Percentiles rank a stretch among this genome's conserved stretches.
Conservation (phyloP, 73 alveolate genomes). For the Tetrahymena borealis region DNA sequence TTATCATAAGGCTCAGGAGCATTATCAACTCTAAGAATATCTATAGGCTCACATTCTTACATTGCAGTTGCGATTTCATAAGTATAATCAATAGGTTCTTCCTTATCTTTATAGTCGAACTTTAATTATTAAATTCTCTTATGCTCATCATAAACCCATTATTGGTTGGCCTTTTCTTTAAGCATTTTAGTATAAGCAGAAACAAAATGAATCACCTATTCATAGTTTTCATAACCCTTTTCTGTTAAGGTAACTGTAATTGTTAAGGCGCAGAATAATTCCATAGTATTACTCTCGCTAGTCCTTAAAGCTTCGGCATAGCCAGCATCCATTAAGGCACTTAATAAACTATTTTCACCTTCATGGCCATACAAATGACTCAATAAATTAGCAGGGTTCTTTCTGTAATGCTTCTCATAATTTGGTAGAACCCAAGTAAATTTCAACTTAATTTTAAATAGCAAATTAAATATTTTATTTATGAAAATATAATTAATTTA, state of each 20-base stretch:
- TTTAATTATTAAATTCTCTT: constrained; percentile 32
- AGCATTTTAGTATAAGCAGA: constrained; percentile 54
- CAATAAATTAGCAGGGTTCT: constrained; percentile 70
- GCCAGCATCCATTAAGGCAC: constrained; percentile 70
- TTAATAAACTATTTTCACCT: constrained; percentile 77
- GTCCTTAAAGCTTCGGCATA: constrained; percentile 60
- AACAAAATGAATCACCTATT: constrained; percentile 51
- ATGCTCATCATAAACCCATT: constrained; percentile 62
- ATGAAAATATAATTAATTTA: neutral
- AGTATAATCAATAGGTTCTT: constrained; percentile 48
- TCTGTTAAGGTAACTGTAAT: constrained; percentile 77
- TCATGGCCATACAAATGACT: constrained; percentile 92
- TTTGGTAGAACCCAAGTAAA: neutral
- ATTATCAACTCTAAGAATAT: constrained; percentile 53
- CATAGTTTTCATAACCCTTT: constrained; percentile 72
- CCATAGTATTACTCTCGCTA: constrained; percentile 20
- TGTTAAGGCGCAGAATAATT: constrained; percentile 41
- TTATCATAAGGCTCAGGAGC: constrained; percentile 61
- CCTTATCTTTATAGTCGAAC: constrained; percentile 61
- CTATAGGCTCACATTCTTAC: constrained; percentile 46
- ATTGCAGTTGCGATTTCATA: constrained; percentile 10
- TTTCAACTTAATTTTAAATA: neutral
- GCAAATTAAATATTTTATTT: neutral
- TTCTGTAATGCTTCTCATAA: constrained; percentile 46
- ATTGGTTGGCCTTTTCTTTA: constrained; percentile 53